A percentile compares a stretch with the other conserved stretches of the same genome.
Conservation (phyloP, 768 basidiomycete genomes). For the Mrakia frigida region DNA sequence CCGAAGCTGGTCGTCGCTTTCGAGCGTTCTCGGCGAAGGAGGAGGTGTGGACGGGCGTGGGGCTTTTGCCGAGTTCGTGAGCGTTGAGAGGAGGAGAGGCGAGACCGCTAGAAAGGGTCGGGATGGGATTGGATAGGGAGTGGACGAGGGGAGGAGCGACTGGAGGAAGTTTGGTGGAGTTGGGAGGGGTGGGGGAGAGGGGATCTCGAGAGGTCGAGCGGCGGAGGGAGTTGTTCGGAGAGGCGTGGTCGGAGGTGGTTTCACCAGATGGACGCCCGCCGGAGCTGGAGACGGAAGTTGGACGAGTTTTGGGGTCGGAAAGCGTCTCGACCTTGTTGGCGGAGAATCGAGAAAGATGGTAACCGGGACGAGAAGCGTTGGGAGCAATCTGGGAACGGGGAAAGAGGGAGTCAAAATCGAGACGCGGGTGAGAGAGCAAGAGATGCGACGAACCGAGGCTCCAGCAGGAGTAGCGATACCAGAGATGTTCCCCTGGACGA, state of each 20-base stretch:
- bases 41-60: background rate
- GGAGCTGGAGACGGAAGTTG: conserved; percentile 18
- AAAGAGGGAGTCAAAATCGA: conserved; percentile 17
- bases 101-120: background rate
- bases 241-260: conserved; percentile 8
- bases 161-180: background rate
- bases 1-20: conserved; percentile 19
- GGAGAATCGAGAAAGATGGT: conserved; percentile 57
- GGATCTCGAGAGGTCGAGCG: conserved; percentile 4
- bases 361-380: conserved; percentile 60
- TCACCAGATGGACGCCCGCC: background rate
- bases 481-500: conserved; percentile 51
- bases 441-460: conserved; percentile 16
- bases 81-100: background rate
- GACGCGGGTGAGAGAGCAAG: conserved; percentile 23
- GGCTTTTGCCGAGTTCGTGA: background rate
- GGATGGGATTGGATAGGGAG: background rate
- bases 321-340: conserved; percentile 33
- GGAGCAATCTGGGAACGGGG: conserved; percentile 48
- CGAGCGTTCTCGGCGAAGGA: conserved; percentile 32
- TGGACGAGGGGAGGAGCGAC: background rate
- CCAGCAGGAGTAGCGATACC: conserved; percentile 58
- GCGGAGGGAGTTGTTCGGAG: background rate
- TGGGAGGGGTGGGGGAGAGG: conserved; percentile 3
- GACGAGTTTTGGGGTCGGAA: conserved; percentile 26